Conservation (phyloP, 2,329 filamentous ascomycete genomes). For the Fusarium beomiforme region DNA sequence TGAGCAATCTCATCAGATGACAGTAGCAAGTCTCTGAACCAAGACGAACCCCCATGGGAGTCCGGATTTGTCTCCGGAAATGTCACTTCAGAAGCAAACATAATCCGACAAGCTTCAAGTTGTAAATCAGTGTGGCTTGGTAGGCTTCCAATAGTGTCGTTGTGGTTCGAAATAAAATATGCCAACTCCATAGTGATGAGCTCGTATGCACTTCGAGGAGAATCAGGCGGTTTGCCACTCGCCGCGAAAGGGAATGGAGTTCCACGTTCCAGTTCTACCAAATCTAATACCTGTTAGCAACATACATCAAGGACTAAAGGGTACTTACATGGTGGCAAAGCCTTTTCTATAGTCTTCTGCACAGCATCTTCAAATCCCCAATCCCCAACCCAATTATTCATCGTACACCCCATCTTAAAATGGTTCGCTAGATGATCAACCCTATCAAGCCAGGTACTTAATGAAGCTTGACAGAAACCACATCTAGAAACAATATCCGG, state of each 20-base stretch:
- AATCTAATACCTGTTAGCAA: conserved; percentile 13
- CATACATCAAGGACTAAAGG: rapidly evolving
- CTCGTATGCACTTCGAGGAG: conserved; percentile 37
- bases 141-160: conserved; percentile 15
- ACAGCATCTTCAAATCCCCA: conserved; percentile 54
- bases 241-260: conserved; percentile 33
- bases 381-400: conserved; percentile 55
- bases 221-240: conserved; percentile 25
- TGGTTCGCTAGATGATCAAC: conserved; percentile 53
- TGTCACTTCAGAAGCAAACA: conserved; percentile 34
- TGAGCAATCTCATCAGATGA: conserved; percentile 16
- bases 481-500: conserved; percentile 51
- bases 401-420: conserved; percentile 53
- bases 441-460: conserved; percentile 51
- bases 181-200: conserved; percentile 34
- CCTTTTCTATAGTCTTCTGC: conserved; percentile 51
- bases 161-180: conserved; percentile 32
- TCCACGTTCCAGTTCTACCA: conserved; percentile 32
- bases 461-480: conserved; percentile 51
- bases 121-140: conserved; percentile 22
- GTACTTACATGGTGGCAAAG: conserved; percentile 52
- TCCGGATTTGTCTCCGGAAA: conserved; percentile 14
- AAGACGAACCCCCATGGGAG: conserved; percentile 9
- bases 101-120: conserved; percentile 30
- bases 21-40: conserved; percentile 24